These are phyloP conservation scores for Exobasidium cylindrosporum DNA, from an alignment of 1,284 basidiomycete genomes.

Conservation along the genomic window DNA sequence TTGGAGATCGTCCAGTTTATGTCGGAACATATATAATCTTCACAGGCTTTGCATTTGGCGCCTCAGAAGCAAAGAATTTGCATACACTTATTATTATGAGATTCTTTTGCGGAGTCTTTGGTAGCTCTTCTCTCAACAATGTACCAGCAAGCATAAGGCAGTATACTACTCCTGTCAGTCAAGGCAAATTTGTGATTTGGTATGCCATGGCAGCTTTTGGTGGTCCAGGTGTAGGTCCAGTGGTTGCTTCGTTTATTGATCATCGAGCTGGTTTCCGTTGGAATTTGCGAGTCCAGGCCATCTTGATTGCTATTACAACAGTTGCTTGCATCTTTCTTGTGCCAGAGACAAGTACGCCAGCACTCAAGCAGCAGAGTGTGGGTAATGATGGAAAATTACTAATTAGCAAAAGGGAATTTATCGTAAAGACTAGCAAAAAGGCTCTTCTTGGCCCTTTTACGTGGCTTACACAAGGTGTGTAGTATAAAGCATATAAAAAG, in stretches of 20 bases:
- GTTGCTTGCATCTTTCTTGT: constrained; percentile 25
- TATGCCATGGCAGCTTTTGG: constrained; percentile 29
- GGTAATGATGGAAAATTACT: background rate
- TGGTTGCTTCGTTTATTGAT: constrained; percentile 28
- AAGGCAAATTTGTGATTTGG: constrained; percentile 5
- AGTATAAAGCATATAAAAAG: no score
- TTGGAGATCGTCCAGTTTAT: constrained; percentile 31
- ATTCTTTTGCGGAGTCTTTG: constrained; percentile 40
- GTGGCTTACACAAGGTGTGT: background rate
- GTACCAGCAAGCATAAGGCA: constrained; percentile 27
- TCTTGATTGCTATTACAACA: constrained; percentile 26
- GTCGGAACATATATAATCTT: constrained; percentile 25
- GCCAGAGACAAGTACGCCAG: constrained; percentile 23
- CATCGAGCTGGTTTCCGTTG: constrained; percentile 28
- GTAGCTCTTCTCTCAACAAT: constrained; percentile 32
- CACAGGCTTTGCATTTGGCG: constrained; percentile 31
- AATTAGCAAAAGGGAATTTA: background rate
- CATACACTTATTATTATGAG: constrained; percentile 47
- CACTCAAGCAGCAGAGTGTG: background rate
- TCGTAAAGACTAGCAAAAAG: background rate
- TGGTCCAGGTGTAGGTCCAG: constrained; percentile 23
- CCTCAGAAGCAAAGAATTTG: constrained; percentile 43
- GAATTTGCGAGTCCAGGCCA: constrained; percentile 32
- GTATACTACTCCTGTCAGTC: constrained; percentile 14
- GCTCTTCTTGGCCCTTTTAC: background rate